Base-by-base conservation (phyloP, 805 yeast genomes). In the Teunomyces panamensis region DNA sequence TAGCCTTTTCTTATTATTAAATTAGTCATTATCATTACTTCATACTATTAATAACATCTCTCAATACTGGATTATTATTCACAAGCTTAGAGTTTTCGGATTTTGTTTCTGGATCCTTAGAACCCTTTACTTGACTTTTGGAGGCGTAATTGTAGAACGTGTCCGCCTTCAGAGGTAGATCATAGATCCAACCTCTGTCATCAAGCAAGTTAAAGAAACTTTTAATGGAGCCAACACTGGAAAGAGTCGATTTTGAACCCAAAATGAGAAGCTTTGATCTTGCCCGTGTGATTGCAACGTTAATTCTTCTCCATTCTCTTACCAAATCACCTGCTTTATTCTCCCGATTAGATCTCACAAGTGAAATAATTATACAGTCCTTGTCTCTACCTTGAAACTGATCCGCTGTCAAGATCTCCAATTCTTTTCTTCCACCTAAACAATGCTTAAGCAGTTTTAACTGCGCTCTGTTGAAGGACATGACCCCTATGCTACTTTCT, bases 341-440 rank as follows among this genome's bases (percentile, higher is more conserved):
- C 16, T 78, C 78, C 1, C 72, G 73, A 62, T 91, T 90, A 4
- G 96, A 85, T 43, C 96, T 73, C 3, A 94, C 99, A 56, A 94
- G 70, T 0, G 98, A 92, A 2, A 94, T 87, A 5, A 94, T 82
- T 11, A 94, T 81, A 59, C 96, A 87, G 29, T 89, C 92, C 58
- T 92, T 94, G 65, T 94, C 99, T 47, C 97, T 77, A 0, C 99
- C 99, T 67, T 94, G 99, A 58, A 87, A 92, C 59, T 86, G 89
- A 65, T 94, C 99, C 0, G 97, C 98, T 0, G 99, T 94, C 48
- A 92, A 71, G 29, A 88, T 76, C 55, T 94, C 98, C 28, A 94
- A 66, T 0, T 72, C 78, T 7, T 69, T 62, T 52, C 61, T 35
- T 49, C 56, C 50, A 62, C 62, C 36, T 34, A 71, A 57, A 4